These are phyloP conservation scores for Phoma sp. DNA, from an alignment of 2,329 filamentous ascomycete species.

Conservation along the genomic window DNA sequence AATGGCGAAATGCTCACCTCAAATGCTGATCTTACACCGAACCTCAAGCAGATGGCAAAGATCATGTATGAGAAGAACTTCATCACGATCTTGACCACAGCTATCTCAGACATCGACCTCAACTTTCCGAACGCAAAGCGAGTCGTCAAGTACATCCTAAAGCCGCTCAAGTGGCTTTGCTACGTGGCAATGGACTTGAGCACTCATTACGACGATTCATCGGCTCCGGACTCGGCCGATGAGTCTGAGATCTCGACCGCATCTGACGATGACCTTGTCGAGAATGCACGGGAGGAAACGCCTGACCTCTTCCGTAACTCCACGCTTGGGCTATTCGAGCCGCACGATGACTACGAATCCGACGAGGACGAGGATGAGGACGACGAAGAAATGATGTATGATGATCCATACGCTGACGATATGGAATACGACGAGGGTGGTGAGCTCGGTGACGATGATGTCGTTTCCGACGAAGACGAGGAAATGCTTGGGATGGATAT, in stretches of 20 bases:
- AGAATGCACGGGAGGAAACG: constrained; percentile 78
- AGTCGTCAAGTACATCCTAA: constrained; percentile 94
- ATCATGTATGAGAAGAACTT: constrained; percentile 99
- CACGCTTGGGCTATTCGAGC: constrained; percentile 91
- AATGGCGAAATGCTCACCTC: constrained; percentile 47
- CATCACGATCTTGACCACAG: constrained; percentile 83
- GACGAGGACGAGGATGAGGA: constrained; percentile 67
- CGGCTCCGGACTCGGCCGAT: constrained; percentile 66
- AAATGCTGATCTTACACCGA: constrained; percentile 51
- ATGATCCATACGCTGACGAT: constrained; percentile 85
- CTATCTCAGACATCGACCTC: constrained; percentile 93
- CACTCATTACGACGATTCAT: constrained; percentile 75
- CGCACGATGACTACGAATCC: constrained; percentile 79
- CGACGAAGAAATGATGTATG: constrained; percentile 76
- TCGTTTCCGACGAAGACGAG: constrained; percentile 88
- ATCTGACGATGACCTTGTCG: constrained; percentile 83
- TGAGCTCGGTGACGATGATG: constrained; percentile 70
- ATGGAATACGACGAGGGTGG: constrained; percentile 82
- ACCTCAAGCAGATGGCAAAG: constrained; percentile 83
- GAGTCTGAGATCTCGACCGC: constrained; percentile 93
- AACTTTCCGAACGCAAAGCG: constrained; percentile 93
- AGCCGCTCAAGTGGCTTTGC: constrained; percentile 85
- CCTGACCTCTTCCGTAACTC: constrained; percentile 97
- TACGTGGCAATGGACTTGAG: constrained; percentile 86
- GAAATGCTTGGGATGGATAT: constrained; percentile 82